Conservation (phyloP, 169 alveolate species). For the Babesia ovata region DNA sequence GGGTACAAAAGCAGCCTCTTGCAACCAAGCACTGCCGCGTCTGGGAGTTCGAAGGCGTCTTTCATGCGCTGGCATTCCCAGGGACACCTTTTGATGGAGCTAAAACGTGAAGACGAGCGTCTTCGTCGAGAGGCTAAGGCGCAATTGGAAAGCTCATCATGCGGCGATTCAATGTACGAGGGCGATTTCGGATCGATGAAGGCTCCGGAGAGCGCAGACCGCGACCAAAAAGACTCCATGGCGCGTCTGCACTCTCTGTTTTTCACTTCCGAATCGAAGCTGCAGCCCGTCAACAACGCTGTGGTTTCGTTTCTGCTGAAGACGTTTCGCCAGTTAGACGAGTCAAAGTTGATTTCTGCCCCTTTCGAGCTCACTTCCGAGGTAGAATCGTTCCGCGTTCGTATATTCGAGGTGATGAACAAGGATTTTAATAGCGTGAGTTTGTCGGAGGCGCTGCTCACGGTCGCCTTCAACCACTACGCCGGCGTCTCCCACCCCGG, state of each 20-base stretch:
- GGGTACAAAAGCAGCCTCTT: constrained; percentile 2
- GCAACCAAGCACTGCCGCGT: constrained; percentile 3
- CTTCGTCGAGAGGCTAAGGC: constrained; percentile 20
- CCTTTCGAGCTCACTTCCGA: constrained; percentile 35
- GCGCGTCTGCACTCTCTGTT: neutral
- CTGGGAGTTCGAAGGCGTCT: constrained; percentile 7
- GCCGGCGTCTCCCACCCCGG: constrained; percentile 45
- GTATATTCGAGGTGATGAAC: constrained; percentile 32
- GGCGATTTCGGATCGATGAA: constrained; percentile 18
- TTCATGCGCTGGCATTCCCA: constrained; percentile 40
- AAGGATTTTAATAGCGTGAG: constrained; percentile 11
- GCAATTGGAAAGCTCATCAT: constrained; percentile 10
- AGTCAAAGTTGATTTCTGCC: constrained; percentile 30
- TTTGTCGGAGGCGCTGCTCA: constrained; percentile 49
- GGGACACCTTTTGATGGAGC: constrained; percentile 48
- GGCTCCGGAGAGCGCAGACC: neutral
- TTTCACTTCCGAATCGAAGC: constrained; percentile 23
- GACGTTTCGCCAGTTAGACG: constrained; percentile 26
- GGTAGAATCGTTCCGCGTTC: constrained; percentile 33
- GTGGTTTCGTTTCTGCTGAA: constrained; percentile 34
- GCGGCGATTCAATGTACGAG: constrained; percentile 19
- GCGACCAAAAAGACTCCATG: neutral
- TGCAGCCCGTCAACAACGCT: constrained; percentile 29
- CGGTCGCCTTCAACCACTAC: constrained; percentile 65
- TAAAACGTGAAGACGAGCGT: constrained; percentile 34